Conservation (phyloP, 345 rosid species). For the Passiflora organensis region DNA sequence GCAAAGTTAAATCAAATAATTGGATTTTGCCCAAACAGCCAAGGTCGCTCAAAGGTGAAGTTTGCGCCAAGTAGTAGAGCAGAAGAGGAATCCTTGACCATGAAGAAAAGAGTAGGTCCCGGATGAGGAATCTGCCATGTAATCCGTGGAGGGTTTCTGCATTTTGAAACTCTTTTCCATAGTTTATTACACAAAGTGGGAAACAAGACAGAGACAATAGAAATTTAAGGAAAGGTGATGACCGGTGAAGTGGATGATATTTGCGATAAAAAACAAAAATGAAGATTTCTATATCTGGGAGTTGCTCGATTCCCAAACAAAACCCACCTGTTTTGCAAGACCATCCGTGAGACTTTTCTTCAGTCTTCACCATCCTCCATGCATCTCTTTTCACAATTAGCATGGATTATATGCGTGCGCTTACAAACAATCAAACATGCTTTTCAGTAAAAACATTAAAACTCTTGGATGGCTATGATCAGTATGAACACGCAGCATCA, state of each 20-base stretch:
- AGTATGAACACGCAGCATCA: neutral
- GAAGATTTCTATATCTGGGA: conserved; percentile 1
- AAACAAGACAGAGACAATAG: conserved; percentile 2
- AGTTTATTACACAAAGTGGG: neutral
- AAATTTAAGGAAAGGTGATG: neutral
- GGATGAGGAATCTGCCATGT: conserved; percentile 9
- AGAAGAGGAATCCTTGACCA: conserved; percentile 21
- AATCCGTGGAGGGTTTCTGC: conserved; percentile 13
- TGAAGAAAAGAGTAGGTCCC: neutral
- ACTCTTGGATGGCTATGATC: neutral
- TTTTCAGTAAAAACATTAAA: neutral
- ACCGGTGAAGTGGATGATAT: neutral
- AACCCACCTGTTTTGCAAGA: conserved; percentile 15
- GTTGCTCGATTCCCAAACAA: conserved; percentile 13
- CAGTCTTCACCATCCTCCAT: conserved; percentile 15
- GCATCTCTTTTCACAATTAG: conserved; percentile 9
- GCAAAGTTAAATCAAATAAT: neutral
- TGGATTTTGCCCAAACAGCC: neutral
- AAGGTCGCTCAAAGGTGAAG: neutral
- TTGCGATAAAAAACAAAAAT: neutral
- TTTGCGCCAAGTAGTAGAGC: neutral
- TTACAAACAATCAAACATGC: neutral
- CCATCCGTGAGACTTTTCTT: conserved; percentile 1
- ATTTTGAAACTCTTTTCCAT: neutral
- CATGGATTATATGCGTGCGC: neutral